Percentiles rank a stretch among this genome's conserved stretches.
phyloP scores from a whole-genome alignment of 2,329 filamentous ascomycete species.

The Pyricularia pennisetigena region DNA sequence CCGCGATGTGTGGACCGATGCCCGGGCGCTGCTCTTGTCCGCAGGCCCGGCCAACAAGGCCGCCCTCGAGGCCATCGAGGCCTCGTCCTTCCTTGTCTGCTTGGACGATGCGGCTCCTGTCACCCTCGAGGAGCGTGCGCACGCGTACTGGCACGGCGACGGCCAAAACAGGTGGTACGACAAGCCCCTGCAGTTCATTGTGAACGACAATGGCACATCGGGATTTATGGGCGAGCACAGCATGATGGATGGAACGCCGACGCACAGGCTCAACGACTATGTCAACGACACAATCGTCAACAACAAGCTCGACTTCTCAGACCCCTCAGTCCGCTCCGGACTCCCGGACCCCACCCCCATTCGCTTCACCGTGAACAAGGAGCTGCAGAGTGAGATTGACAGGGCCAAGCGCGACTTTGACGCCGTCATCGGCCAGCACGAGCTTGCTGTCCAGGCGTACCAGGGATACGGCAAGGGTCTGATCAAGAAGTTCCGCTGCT shows the following conservation, averaged over 20 bases:
- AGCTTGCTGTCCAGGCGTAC: constrained; percentile 89
- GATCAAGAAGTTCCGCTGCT: constrained; percentile 99
- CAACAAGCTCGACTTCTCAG: constrained; percentile 86
- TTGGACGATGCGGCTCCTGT: constrained; percentile 86
- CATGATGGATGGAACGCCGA: constrained; percentile 99
- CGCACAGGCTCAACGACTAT: constrained; percentile 93
- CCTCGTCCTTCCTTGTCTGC: constrained; percentile 83
- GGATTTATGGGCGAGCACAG: constrained; percentile 98
- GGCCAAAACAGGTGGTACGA: constrained; percentile 95
- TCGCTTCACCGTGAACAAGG: constrained; percentile 66
- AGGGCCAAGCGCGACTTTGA: constrained; percentile 71
- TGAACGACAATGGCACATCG: constrained; percentile 96
- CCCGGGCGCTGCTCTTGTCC: constrained; percentile 63
- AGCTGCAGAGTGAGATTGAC: constrained; percentile 69
- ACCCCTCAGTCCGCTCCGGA: constrained; percentile 67
- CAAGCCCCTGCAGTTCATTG: constrained; percentile 94
- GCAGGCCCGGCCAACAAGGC: constrained; percentile 72
- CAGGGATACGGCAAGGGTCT: constrained; percentile 96
- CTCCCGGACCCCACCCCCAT: constrained; percentile 72
- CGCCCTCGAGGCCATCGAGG: constrained; percentile 72
- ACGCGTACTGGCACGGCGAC: constrained; percentile 97
- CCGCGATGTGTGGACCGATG: constrained; percentile 85
- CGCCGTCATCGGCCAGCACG: constrained; percentile 73
- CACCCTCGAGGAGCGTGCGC: constrained; percentile 89
- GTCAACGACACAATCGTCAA: constrained; percentile 85